Conservation (phyloP, 2,329 filamentous ascomycete genomes). For the Hawksworthiomyces lignivorus region DNA sequence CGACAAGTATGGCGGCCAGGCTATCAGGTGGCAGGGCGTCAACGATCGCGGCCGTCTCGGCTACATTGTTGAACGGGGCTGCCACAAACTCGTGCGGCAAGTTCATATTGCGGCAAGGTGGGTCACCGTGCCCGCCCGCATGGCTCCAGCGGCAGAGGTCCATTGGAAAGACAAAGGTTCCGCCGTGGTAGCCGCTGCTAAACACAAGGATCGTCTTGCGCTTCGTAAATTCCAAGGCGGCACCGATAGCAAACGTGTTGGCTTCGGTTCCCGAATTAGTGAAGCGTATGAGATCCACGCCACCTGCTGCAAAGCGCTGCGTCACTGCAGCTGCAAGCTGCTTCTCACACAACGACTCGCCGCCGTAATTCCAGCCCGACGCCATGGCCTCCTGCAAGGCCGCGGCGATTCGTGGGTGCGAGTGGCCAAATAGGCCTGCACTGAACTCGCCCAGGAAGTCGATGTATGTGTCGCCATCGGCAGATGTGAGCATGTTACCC, state of each 20-base stretch:
- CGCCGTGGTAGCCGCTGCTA: conserved; percentile 43
- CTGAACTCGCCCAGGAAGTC: conserved; percentile 39
- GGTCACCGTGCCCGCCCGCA: conserved; percentile 15
- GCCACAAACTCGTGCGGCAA: conserved; percentile 46
- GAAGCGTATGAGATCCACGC: conserved; percentile 49
- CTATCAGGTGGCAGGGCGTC: conserved; percentile 28
- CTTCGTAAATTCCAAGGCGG: conserved; percentile 36
- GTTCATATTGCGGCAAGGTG: conserved; percentile 38
- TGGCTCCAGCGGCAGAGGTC: conserved; percentile 13
- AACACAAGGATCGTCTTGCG: conserved; percentile 45
- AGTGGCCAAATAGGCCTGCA: conserved; percentile 52
- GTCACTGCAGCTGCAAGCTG: conserved; percentile 43
- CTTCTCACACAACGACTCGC: conserved; percentile 40
- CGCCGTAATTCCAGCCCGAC: conserved; percentile 46
- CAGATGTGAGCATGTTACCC: conserved; percentile 19
- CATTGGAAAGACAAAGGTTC: conserved; percentile 26
- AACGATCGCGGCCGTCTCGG: conserved; percentile 35
- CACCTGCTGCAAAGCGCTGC: conserved; percentile 34
- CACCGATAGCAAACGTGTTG: conserved; percentile 48
- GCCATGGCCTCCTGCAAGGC: conserved; percentile 9
- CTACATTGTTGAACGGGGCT: conserved; percentile 53
- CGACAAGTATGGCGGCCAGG: conserved; percentile 55
- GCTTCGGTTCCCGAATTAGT: conserved; percentile 60
- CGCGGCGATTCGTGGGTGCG: not conserved
- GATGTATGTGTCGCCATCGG: conserved; percentile 27